Percentiles rank a stretch among this genome's conserved stretches.
These are phyloP conservation scores for Plasmodium billcollinsi DNA, from an alignment of 169 alveolate genomes.

Conservation along the genomic window DNA sequence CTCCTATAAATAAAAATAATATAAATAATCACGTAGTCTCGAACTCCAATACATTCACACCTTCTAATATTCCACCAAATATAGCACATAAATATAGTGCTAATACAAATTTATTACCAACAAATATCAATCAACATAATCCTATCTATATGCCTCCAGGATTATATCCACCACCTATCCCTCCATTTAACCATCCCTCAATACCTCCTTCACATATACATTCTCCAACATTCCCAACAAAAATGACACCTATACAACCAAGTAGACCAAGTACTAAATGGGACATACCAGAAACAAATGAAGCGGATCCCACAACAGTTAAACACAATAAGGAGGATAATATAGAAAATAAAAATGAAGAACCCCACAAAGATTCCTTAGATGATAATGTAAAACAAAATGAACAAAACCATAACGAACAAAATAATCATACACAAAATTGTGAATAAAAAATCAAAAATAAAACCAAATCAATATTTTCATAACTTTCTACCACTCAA, in stretches of 20 bases:
- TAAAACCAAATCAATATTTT: too few relatives aligned
- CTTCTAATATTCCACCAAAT: constrained; percentile 34
- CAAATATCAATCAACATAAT: constrained; percentile 33
- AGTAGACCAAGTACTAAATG: neutral
- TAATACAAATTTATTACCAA: constrained; percentile 35
- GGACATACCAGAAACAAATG: too few relatives aligned
- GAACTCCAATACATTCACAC: constrained; percentile 6
- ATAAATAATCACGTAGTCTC: neutral
- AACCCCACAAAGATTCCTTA: too few relatives aligned
- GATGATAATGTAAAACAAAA: too few relatives aligned
- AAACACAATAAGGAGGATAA: too few relatives aligned
- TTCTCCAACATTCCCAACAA: neutral
- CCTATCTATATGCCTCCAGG: constrained; percentile 57
- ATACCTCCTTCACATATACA: constrained; percentile 25
- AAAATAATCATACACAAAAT: too few relatives aligned
- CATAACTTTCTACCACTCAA: too few relatives aligned
- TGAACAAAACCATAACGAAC: too few relatives aligned
- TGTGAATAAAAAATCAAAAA: too few relatives aligned
- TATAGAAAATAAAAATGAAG: too few relatives aligned
- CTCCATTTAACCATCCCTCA: constrained; percentile 20
- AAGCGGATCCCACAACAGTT: too few relatives aligned
- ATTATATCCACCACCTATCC: constrained; percentile 25
- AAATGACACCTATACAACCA: neutral
- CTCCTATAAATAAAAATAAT: neutral
- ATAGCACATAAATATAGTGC: constrained; percentile 42